phyloP scores from a whole-genome alignment of 164 flowering plant genomes.

The Protea cynaroides region DNA sequence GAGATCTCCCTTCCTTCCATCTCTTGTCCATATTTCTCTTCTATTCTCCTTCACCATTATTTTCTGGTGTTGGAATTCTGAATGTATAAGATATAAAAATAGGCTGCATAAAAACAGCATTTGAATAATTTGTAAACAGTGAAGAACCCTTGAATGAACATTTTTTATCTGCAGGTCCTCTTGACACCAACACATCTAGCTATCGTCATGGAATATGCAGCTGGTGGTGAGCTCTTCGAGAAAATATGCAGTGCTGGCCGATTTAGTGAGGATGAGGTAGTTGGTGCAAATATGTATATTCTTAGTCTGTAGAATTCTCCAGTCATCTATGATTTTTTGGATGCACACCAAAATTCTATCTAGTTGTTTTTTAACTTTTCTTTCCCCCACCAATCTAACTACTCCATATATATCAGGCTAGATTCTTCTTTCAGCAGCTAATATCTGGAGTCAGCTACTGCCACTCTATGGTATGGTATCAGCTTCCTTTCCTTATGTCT shows the following conservation, averaged over 20 bases:
- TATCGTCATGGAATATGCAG: conserved; percentile 77
- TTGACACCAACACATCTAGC: conserved; percentile 61
- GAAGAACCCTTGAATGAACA: not conserved
- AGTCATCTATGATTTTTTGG: not conserved
- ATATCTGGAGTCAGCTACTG: conserved; percentile 73
- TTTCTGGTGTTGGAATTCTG: too few species aligned
- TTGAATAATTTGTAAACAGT: not conserved
- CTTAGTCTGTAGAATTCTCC: not conserved
- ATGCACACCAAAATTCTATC: not conserved
- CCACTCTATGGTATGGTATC: conserved; percentile 45
- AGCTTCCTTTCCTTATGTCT: not conserved
- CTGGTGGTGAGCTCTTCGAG: conserved; percentile 75
- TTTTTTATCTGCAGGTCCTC: conserved; percentile 36
- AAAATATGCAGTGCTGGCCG: conserved; percentile 67
- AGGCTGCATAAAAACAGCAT: not conserved
- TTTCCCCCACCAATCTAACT: too few species aligned
- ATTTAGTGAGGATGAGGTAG: conserved; percentile 72
- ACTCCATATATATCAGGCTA: too few species aligned
- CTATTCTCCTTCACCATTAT: too few species aligned
- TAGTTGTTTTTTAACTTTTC: conserved; percentile 1
- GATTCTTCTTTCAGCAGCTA: conserved; percentile 68
- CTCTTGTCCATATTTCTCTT: too few species aligned
- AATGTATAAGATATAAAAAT: too few species aligned
- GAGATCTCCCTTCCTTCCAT: too few species aligned
- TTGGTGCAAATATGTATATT: not conserved